These are phyloP conservation scores for Penicillium maclennaniae DNA, from an alignment of 495 filamentous ascomycete genomes.

Conservation along the genomic window DNA sequence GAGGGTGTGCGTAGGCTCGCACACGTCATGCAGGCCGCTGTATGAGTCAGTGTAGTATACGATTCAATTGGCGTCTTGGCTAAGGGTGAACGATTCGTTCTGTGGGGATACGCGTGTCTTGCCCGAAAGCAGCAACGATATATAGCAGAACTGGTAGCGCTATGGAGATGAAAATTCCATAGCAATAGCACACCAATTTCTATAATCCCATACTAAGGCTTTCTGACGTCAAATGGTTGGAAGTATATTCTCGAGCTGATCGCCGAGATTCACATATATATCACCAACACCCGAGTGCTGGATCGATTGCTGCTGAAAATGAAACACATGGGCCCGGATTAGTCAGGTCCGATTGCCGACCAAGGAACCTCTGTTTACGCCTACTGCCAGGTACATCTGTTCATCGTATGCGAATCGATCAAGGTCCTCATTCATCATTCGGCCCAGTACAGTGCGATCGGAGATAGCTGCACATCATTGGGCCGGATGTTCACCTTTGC, in stretches of 20 bases:
- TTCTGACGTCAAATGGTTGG: background rate
- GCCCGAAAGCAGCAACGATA: background rate
- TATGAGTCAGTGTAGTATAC: background rate
- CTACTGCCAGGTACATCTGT: background rate
- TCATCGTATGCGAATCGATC: background rate
- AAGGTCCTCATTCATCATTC: background rate
- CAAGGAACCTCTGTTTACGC: background rate
- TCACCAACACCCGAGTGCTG: background rate
- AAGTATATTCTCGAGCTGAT: background rate
- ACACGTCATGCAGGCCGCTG: constrained; percentile 21
- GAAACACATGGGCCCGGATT: background rate
- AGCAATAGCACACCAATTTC: too few relatives aligned
- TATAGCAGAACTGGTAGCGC: background rate
- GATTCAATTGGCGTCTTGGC: background rate
- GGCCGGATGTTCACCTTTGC: too few relatives aligned
- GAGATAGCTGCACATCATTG: background rate
- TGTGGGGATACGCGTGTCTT: background rate
- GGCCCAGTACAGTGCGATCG: background rate
- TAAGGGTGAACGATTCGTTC: background rate
- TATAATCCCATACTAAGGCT: too few relatives aligned
- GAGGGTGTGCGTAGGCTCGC: constrained; percentile 66
- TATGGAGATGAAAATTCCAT: background rate
- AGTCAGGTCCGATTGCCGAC: background rate
- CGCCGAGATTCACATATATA: background rate
- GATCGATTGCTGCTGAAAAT: background rate